These are phyloP conservation scores for Diplocarpon rosae DNA, from an alignment of 2,329 filamentous ascomycete genomes.

Conservation along the genomic window DNA sequence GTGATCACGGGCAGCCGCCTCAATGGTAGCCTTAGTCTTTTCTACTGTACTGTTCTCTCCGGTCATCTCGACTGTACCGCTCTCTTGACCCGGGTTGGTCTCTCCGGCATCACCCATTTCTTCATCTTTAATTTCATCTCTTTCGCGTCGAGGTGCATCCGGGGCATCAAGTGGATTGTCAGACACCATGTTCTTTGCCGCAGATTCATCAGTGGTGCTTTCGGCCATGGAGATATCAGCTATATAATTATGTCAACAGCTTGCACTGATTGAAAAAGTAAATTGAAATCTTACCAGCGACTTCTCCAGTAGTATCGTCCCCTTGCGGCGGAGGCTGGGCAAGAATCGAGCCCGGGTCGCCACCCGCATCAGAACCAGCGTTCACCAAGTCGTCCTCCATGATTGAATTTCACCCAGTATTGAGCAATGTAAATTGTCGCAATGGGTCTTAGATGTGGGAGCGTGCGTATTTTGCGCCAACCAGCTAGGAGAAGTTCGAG, in stretches of 20 bases:
- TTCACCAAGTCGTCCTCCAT: conserved; percentile 50
- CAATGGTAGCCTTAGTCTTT: conserved; percentile 68
- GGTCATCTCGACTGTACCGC: conserved; percentile 30
- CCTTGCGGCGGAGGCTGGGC: conserved; percentile 42
- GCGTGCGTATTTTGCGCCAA: conserved; percentile 4
- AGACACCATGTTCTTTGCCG: conserved; percentile 41
- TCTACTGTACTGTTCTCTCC: conserved; percentile 39
- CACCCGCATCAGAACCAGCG: conserved; percentile 47
- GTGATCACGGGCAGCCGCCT: conserved; percentile 81
- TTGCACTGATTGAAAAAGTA: background rate
- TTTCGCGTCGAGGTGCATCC: conserved; percentile 50
- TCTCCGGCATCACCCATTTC: conserved; percentile 62
- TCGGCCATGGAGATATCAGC: conserved; percentile 56
- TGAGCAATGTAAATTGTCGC: conserved; percentile 23
- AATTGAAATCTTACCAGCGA: conserved; percentile 19
- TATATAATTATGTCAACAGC: conserved; percentile 3
- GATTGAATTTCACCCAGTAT: conserved; percentile 16
- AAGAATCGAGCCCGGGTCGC: conserved; percentile 42
- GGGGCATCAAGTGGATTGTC: conserved; percentile 63
- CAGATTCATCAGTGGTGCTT: conserved; percentile 28
- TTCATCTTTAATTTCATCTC: conserved; percentile 57
- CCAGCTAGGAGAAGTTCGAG: background rate
- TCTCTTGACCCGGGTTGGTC: conserved; percentile 39
- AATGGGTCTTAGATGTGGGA: conserved; percentile 14
- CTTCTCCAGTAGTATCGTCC: conserved; percentile 27